Evolutionary conservation across 164 flowering plant species (phyloP), one percentile per base, ranked within the genome.

Genomic region (Hamamelis virginiana): DNA sequence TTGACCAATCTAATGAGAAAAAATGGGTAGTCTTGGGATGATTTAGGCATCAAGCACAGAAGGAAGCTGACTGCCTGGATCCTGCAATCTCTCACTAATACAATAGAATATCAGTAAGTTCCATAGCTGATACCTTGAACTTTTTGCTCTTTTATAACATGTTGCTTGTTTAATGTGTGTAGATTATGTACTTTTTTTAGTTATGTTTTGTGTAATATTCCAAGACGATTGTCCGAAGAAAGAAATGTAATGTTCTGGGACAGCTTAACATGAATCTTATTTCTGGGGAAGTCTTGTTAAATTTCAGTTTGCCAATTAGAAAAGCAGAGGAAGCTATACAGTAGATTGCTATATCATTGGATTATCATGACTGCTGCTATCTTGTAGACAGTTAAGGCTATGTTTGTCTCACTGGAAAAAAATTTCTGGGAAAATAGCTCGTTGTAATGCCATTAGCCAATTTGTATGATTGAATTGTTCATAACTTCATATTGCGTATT

Each of bases 1-100:
- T 18, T 81, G 72, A 78, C 11, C n/a, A 14, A 23, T 11, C 26
- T 28, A 27, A 14, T 53, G 59, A 58, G 68, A 22, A 43, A 16
- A 8, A 11, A 41, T 18, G 9, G 25, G 47, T n/a, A n/a, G n/a
- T n/a, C 10, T 23, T 26, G 26, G 25, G 64, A 60, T 33, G 45
- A 57, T 57, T 23, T 13, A 38, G 60, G 16, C 15, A 57, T 25
- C 28, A 57, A 57, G 12, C 3, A 11, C 41, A 33, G 60, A 38
- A 38, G 23, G 64, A 19, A 38, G 38, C 9, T 41, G 38, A 61
- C 21, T 41, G 41, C 25, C 21, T 21, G 8, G 12, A 41, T 43
- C 64, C 46, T 19, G 25, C 46, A n/a, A 18, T n/a, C 15, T 10
- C 64, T 21, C n/a, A 25, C 14, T 23, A 45, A 46, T 13, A 19